Percentiles rank a stretch among this genome's conserved stretches.
These are phyloP conservation scores for Elymus sibiricus DNA, from an alignment of 176 grass and related monocot genomes.

Conservation along the genomic window DNA sequence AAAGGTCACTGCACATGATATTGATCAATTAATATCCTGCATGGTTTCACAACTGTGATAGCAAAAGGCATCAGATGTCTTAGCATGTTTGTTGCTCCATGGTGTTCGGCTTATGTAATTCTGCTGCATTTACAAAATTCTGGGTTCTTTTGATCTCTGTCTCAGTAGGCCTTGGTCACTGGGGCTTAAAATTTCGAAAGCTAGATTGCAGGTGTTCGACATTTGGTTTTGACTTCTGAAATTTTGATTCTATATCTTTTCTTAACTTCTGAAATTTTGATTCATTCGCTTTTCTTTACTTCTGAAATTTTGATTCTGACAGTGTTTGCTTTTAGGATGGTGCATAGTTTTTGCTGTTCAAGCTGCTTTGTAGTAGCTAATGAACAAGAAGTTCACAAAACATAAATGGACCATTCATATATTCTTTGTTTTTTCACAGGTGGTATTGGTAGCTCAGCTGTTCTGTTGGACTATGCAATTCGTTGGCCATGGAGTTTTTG, in stretches of 20 bases:
- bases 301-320: background rate
- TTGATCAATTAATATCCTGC: background rate
- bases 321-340: background rate
- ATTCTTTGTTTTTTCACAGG: conserved; percentile 37
- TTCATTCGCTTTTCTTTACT: background rate
- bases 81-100: background rate
- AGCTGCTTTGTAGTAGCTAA: background rate
- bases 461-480: conserved; percentile 90
- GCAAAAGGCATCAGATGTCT: background rate
- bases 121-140: background rate
- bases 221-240: too few relatives aligned
- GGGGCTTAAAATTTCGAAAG: background rate
- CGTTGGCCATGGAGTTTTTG: conserved; percentile 93
- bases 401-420: background rate
- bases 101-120: background rate
- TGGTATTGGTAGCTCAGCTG: conserved; percentile 79
- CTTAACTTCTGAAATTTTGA: background rate
- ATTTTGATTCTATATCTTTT: too few relatives aligned
- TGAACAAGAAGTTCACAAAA: background rate
- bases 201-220: background rate
- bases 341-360: background rate
- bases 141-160: background rate
- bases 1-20: background rate
- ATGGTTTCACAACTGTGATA: background rate
- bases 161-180: background rate